Conservation (phyloP, 2,329 filamentous ascomycete genomes). For the Fusarium falciforme region DNA sequence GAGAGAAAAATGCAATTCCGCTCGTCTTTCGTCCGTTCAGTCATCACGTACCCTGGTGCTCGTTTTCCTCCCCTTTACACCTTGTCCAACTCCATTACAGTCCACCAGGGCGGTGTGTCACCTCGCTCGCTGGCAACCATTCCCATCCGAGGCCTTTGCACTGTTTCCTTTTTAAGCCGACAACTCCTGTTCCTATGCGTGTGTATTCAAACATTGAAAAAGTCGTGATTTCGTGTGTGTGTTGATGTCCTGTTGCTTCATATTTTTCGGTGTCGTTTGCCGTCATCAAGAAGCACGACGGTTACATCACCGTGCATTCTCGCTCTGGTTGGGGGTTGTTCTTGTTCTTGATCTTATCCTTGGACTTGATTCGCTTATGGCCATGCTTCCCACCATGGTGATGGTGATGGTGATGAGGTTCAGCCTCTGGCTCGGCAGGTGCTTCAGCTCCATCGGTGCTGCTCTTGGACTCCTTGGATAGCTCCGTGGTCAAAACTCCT, state of each 20-base stretch:
- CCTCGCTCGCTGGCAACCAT: neutral
- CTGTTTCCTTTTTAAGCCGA: slow-evolving; percentile 11
- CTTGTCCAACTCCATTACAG: slow-evolving; percentile 19
- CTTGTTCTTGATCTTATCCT: slow-evolving; percentile 54
- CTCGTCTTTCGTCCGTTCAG: neutral
- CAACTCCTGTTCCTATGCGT: slow-evolving; percentile 29
- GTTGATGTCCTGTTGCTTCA: neutral
- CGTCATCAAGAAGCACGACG: neutral
- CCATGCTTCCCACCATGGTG: slow-evolving; percentile 46
- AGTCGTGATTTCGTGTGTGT: neutral
- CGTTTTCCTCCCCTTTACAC: neutral
- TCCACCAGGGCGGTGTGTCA: neutral
- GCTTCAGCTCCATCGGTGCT: slow-evolving; percentile 35
- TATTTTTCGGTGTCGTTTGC: neutral
- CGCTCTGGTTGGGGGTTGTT: slow-evolving; percentile 55
- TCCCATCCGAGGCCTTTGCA: neutral
- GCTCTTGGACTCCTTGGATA: slow-evolving; percentile 26
- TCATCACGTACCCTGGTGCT: neutral
- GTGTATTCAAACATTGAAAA: slow-evolving; percentile 18
- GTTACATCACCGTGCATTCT: slow-evolving; percentile 62
- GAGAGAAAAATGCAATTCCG: neutral
- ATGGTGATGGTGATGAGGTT: slow-evolving; percentile 28
- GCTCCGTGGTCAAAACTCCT: slow-evolving; percentile 40
- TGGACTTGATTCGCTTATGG: slow-evolving; percentile 53
- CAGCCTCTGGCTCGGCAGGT: slow-evolving; percentile 35